These are phyloP conservation scores for Francoa sonchifolia DNA, from an alignment of 441 rosid genomes.

Conservation along the genomic window DNA sequence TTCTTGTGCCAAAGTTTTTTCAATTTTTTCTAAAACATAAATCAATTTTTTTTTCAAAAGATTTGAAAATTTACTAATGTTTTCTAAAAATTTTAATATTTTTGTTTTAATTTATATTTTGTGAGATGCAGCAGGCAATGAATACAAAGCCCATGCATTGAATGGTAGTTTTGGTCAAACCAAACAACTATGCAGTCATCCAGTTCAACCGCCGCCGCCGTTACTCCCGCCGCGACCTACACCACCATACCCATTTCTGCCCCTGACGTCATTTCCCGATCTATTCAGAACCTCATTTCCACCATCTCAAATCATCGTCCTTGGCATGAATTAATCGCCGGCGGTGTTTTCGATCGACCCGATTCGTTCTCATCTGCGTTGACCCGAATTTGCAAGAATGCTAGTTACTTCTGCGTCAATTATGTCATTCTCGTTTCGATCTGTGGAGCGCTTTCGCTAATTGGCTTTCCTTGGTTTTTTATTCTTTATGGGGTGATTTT, in stretches of 20 bases:
- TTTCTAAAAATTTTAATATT: no score
- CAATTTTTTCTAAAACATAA: no score
- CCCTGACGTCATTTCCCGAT: constrained; percentile 32
- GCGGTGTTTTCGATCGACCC: constrained; percentile 19
- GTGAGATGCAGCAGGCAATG: no score
- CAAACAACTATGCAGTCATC: constrained; percentile 8
- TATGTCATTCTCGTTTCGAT: constrained; percentile 18
- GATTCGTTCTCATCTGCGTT: constrained; percentile 18
- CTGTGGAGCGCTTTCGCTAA: constrained; percentile 22
- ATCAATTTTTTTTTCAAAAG: no score
- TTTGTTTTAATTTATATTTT: no score
- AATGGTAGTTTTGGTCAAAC: constrained; percentile 9
- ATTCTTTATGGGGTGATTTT: constrained; percentile 14
- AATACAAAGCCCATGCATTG: background rate
- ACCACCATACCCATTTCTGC: constrained; percentile 41
- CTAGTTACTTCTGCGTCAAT: constrained; percentile 26
- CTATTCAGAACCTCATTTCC: constrained; percentile 30
- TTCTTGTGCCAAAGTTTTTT: no score
- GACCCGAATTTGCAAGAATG: constrained; percentile 17
- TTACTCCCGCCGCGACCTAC: constrained; percentile 23
- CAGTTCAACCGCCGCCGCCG: constrained; percentile 16
- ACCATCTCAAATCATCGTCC: constrained; percentile 36
- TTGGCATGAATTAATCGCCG: constrained; percentile 36
- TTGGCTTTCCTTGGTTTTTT: constrained; percentile 22
- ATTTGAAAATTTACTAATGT: no score